phyloP scores from a whole-genome alignment of 2,329 filamentous ascomycete genomes.

The Aspergillus sergii region DNA sequence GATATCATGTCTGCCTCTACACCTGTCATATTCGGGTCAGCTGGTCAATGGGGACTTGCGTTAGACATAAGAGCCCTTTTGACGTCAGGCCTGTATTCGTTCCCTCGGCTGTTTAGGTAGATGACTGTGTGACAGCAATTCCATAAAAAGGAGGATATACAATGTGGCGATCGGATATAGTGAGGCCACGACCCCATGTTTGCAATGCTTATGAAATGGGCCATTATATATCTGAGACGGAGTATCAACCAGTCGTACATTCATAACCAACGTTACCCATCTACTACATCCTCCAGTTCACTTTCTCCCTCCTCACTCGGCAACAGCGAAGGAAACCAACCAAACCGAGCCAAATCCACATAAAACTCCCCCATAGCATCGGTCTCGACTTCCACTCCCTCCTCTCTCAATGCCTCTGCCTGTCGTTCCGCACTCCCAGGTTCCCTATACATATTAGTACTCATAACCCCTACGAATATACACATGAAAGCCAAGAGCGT shows the following conservation, averaged over 20 bases:
- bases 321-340: constrained; percentile 54
- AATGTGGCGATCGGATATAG: background rate
- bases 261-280: background rate
- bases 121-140: background rate
- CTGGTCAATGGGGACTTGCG: background rate
- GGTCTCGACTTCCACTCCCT: constrained; percentile 45
- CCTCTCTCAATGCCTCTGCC: constrained; percentile 41
- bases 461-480: background rate
- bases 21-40: constrained; percentile 2
- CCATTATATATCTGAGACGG: background rate
- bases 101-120: background rate
- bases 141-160: background rate
- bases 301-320: constrained; percentile 46
- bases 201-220: background rate
- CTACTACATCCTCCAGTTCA: constrained; percentile 15
- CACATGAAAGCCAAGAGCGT: background rate
- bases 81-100: background rate
- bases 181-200: background rate
- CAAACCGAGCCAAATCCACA: constrained; percentile 45
- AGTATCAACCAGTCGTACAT: background rate
- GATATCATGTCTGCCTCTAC: constrained; percentile 8
- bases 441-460: constrained; percentile 29
- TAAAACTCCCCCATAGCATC: constrained; percentile 49
- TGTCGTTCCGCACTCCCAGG: constrained; percentile 48
- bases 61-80: constrained; percentile 3